Evolutionary conservation across 2,329 filamentous ascomycete species (phyloP), one percentile per base, ranked within the genome.

Genomic region (Furcasterigmium sp.): DNA sequence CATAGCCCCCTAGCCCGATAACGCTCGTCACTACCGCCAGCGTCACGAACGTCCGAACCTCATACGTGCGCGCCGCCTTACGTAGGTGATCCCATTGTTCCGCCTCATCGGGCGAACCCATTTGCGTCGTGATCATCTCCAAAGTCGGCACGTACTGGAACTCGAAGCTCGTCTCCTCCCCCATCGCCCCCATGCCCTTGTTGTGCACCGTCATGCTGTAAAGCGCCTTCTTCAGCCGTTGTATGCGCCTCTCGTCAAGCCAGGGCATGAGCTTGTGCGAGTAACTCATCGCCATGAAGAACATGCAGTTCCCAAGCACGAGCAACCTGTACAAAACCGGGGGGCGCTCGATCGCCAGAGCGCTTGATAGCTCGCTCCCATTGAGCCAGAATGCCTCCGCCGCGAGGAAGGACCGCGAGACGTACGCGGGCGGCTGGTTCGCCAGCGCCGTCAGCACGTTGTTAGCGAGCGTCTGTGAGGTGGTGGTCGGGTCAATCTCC

Each of bases 401-500:
- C 39, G 78, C 72, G 41, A 91, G 70, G 58, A 88, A 87, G 37
- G 80, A 76, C 6, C 75, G 72, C 2, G 80, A 82, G 1, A 82
- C 74, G 51, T 80, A 83, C 0, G 78, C 72, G 0, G 87, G 87
- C 1, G 85, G 77, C 32, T 79, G 76, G 39, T 74, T 70, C 52
- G 83, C 73, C n/a, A 91, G 69, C 3, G 77, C 76, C 4, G 77
- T 72, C 51, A 91, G 82, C 54, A 91, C 84, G 56, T 91, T 91
- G 60, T 85, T 84, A 3, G 84, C 84, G 20, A 91, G 69, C 7
- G 82, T 69, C 37, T 72, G 72, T 1, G 78, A 83, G 17, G 75
- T 84, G 1, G 72, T 63, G 0, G 78, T 82, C 0, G 87, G 86
- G 20, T 75, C 57, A 17, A 90, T 73, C 59, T 91, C 86, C 21